Evolutionary conservation across 805 yeast species (phyloP).

Genomic region (Saccharomycopsis schoenii): DNA sequence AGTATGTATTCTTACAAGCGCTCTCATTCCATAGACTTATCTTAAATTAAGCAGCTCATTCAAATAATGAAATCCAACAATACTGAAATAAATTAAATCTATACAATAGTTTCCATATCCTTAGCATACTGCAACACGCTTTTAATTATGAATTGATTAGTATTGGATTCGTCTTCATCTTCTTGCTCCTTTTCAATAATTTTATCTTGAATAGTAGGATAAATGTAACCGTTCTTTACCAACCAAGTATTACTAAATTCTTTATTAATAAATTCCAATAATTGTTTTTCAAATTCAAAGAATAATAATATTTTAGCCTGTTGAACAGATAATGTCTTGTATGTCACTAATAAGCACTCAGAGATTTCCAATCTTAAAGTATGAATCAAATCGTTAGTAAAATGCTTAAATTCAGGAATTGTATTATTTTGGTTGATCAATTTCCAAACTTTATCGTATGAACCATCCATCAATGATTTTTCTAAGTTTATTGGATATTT

Average conservation of each 20-base stretch:
- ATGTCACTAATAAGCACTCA: conserved; percentile 70
- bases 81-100: neutral
- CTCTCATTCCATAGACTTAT: no score
- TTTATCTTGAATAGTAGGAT: conserved; percentile 25
- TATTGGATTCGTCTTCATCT: conserved; percentile 24
- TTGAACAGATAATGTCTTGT: conserved; percentile 62
- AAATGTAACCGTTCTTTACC: conserved; percentile 40
- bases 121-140: conserved; percentile 81
- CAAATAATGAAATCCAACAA: no score
- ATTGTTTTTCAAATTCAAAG: conserved; percentile 46
- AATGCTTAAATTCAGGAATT: conserved; percentile 67
- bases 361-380: conserved; percentile 86
- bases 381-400: conserved; percentile 62
- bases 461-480: conserved; percentile 92
- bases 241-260: conserved; percentile 43
- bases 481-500: conserved; percentile 84
- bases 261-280: conserved; percentile 42
- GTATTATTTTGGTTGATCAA: conserved; percentile 44
- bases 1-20: no score
- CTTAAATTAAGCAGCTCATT: no score
- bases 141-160: conserved; percentile 41
- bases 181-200: conserved; percentile 3
- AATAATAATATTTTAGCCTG: conserved; percentile 78
- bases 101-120: conserved; percentile 86
- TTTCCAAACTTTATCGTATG: conserved; percentile 85